Conservation (phyloP, 306 rosid genomes). For the Purshia tridentata region DNA sequence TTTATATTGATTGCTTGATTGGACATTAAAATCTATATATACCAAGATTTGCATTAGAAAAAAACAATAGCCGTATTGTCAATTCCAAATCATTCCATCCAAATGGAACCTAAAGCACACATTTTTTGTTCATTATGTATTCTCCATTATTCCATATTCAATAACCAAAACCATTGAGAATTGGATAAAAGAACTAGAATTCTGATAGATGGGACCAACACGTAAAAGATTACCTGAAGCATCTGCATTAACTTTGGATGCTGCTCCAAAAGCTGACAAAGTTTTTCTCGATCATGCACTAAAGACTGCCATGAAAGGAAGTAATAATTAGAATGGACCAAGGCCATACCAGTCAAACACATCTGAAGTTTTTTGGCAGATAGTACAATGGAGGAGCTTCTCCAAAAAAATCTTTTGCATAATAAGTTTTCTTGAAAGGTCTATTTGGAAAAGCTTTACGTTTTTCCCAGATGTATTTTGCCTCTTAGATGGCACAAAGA, state of each 20-base stretch:
- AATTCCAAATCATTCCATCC: neutral
- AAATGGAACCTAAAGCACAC: neutral
- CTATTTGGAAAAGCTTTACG: neutral
- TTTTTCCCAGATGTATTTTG: neutral
- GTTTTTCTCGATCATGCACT: constrained; percentile 83
- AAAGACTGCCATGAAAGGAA: constrained; percentile 69
- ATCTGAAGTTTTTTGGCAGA: neutral
- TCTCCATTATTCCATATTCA: neutral
- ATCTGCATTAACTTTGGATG: constrained; percentile 97
- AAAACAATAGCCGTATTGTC: neutral
- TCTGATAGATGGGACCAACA: neutral
- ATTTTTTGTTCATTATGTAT: neutral
- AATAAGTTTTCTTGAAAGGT: neutral
- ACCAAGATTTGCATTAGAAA: too few species aligned
- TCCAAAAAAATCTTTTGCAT: neutral
- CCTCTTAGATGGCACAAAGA: neutral
- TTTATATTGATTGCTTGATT: too few species aligned
- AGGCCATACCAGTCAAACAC: constrained; percentile 17
- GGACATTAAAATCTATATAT: too few species aligned
- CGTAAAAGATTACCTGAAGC: constrained; percentile 71
- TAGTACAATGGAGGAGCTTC: neutral
- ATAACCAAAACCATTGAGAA: neutral
- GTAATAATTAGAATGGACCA: constrained; percentile 11
- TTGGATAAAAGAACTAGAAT: neutral
- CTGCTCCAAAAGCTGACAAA: constrained; percentile 98